Base-by-base conservation (phyloP, 148 eudicot species). In the Pouteria glomerata region DNA sequence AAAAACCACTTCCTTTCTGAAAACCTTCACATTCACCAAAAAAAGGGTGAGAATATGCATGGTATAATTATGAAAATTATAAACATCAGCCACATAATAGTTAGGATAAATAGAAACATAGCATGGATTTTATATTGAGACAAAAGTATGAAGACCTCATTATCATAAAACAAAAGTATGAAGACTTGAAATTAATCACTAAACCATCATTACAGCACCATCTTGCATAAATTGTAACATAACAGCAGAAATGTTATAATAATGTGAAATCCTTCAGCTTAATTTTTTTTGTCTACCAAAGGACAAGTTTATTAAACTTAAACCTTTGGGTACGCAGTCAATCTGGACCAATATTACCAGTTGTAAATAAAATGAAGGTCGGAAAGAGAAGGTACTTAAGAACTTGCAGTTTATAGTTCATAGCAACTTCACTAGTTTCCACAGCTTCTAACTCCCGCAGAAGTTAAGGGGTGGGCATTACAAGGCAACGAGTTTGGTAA, bases 1-100 rank as follows among this genome's bases (percentile, higher is more conserved):
- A 85, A 87, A 89, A 51, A 95, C 81, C 69, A 91, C 83, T 81
- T 82, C 93, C 84, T 82, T 91, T 68, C 82, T 91, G 86, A 91
- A 89, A 78, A 83, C 83, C 98, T 95, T 78, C 74, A 77, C 12
- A 74, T 69, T 72, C 37, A 79, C 51, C 14, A n/a, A 57, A 63
- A 57, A 57, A 8, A 27, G 13, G 33, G 48, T 45, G 48, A 74
- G 60, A 29, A 55, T 57, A 39, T 10, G 0, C 10, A 39, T 5
- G 7, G 8, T 15, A 27, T 70, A 10, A 75, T 26, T 57, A 74
- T 30, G 35, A 35, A 59, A 35, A 63, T n/a, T 30, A 56, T 31
- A 67, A n/a, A 53, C 23, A 37, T 6, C 12, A 26, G 5, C 5
- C 10, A 39, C 44, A 62, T 14, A 70, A 4, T 69, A 51, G 27